Evolutionary conservation across 202 grass and related monocot genomes (phyloP), one percentile per base, ranked within the genome.

Genomic region (Dendrocalamus latiflorus): DNA sequence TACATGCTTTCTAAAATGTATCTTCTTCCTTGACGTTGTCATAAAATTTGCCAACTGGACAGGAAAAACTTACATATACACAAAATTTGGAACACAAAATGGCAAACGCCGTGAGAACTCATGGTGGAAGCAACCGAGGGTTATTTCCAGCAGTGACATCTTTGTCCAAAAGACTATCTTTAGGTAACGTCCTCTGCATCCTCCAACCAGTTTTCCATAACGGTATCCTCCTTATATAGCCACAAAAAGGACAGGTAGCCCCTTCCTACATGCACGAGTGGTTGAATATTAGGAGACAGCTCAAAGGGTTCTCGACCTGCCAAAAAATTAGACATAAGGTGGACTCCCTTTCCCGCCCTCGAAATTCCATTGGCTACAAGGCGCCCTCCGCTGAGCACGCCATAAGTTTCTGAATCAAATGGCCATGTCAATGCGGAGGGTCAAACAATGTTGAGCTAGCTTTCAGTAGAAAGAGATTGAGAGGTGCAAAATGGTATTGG

Each of bases 191-290:
- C 58, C 18, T 43, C 21, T 67, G 9, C 68, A 78, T 77, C 83
- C 78, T 89, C 73, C 72, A 72, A 73, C 67, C 30, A 66, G 30
- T 72, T 89, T 50, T 78, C 78, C 66, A 67, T 89, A 78, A 82
- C 58, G 11, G 71, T 59, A 61, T 81, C 55, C 78, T 78, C 88
- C 78, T 73, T 73, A 86, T 78, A 89, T 89, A 89, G 83, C 65
- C 72, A 65, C 36, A 26, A 39, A 68, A 65, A 42, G 36, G 47
- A 81, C 77, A 85, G 57, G 60, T 42, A 68, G 50, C 59, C 41
- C 55, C 80, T 84, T 88, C 70, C 71, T 85, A 64, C 16, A 43
- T 39, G 38, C 65, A 89, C n/a, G n/a, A n/a, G n/a, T 54, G 87
- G 53, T 78, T 53, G 65, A 81, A 85, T 68, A 89, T 84, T 85